Evolutionary conservation across 169 alveolate genomes (phyloP).

Genomic region (Eimeria acervulina): DNA sequence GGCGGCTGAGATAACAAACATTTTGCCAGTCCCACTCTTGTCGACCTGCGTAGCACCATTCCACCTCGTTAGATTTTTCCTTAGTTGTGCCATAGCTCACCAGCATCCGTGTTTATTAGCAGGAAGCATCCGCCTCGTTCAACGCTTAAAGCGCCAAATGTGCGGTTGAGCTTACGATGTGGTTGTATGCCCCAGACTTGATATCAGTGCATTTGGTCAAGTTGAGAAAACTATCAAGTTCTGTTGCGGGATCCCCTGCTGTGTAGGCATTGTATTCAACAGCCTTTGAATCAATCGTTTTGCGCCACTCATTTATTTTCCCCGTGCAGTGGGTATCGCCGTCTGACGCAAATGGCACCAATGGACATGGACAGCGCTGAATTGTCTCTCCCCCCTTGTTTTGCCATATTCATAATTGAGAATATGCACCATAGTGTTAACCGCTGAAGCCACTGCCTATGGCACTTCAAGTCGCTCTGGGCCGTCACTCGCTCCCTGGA

Average conservation of each 20-base stretch:
- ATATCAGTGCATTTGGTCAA: not conserved
- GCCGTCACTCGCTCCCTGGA: not conserved
- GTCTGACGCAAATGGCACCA: not conserved
- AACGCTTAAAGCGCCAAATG: no score
- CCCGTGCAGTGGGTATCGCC: not conserved
- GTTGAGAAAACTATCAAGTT: not conserved
- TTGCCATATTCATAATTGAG: not conserved
- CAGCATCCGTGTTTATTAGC: not conserved
- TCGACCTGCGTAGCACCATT: conserved; percentile 16
- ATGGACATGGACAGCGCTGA: not conserved
- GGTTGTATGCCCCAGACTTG: conserved; percentile 11
- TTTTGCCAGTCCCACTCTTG: not conserved
- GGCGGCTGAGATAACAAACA: conserved; percentile 18
- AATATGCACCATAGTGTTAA: not conserved
- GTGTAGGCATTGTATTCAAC: not conserved
- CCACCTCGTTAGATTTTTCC: not conserved
- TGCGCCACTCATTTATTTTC: conserved; percentile 22
- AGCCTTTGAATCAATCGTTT: not conserved
- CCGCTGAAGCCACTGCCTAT: not conserved
- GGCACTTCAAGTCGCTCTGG: not conserved
- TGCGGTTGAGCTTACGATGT: not conserved
- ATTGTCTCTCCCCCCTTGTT: not conserved
- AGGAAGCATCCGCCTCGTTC: not conserved
- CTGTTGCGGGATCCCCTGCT: not conserved
- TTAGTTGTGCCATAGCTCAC: not conserved